phyloP scores from a whole-genome alignment of 176 grass and related monocot genomes.

The Oryza rufipogon region DNA sequence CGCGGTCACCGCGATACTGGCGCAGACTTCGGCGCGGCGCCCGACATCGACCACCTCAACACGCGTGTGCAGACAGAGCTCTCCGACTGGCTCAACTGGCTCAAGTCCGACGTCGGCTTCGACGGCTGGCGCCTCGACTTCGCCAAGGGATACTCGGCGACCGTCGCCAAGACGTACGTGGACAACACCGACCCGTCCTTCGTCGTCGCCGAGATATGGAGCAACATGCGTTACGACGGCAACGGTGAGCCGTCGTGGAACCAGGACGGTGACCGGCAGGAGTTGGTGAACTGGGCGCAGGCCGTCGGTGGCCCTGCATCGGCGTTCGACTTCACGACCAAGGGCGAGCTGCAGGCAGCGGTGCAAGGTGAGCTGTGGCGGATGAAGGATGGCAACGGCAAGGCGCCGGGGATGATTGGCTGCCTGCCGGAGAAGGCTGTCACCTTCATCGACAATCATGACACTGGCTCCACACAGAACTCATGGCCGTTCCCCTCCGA shows the following conservation, averaged over 20 bases:
- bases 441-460: conserved; percentile 92
- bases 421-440: conserved; percentile 80
- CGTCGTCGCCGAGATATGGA: conserved; percentile 87
- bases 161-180: conserved; percentile 67
- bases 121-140: conserved; percentile 87
- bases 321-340: conserved; percentile 92
- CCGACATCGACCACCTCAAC: conserved; percentile 97
- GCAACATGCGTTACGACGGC: conserved; percentile 57
- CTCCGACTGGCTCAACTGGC: conserved; percentile 89
- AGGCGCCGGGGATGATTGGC: conserved; percentile 74
- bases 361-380: conserved; percentile 79
- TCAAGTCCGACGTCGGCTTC: conserved; percentile 76
- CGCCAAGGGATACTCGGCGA: conserved; percentile 67
- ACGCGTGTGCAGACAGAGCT: conserved; percentile 72
- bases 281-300: conserved; percentile 72
- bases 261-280: conserved; percentile 67
- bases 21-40: conserved; percentile 53
- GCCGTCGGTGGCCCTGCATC: conserved; percentile 56
- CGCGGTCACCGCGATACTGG: conserved; percentile 77
- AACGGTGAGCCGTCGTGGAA: conserved; percentile 62
- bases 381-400: conserved; percentile 66
- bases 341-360: conserved; percentile 68
- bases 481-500: conserved; percentile 76
- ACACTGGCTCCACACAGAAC: conserved; percentile 77
- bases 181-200: conserved; percentile 53